Evolutionary conservation across 805 yeast genomes (phyloP).

Genomic region (Zygotorulaspora sp.): DNA sequence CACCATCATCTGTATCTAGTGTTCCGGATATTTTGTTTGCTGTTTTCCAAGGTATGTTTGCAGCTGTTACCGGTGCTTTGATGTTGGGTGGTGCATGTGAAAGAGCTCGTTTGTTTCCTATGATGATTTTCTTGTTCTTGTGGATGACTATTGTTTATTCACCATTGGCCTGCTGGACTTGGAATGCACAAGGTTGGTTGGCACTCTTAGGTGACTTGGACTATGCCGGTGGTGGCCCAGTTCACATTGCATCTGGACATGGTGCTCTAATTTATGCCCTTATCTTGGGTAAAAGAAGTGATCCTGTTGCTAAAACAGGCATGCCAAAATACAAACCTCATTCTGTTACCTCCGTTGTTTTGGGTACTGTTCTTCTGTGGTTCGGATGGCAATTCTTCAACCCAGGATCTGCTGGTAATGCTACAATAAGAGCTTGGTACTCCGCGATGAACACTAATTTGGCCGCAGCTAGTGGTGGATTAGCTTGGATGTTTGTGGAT

Average conservation of each 20-base stretch:
- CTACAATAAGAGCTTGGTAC: conserved; percentile 89
- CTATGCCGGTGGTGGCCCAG: conserved; percentile 99
- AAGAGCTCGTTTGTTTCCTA: conserved; percentile 92
- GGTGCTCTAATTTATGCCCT: conserved; percentile 94
- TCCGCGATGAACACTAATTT: conserved; percentile 89
- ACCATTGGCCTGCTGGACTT: conserved; percentile 95
- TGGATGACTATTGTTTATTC: conserved; percentile 96
- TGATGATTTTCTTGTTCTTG: conserved; percentile 88
- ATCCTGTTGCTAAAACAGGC: conserved; percentile 56
- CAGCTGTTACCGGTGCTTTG: conserved; percentile 84
- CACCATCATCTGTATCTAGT: conserved; percentile 57
- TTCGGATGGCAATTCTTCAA: conserved; percentile 96
- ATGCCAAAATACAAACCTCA: conserved; percentile 93
- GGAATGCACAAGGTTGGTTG: conserved; percentile 95
- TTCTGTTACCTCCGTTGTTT: conserved; percentile 80
- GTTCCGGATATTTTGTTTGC: conserved; percentile 91
- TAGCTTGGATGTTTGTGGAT: conserved; percentile 92
- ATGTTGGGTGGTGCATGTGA: conserved; percentile 98
- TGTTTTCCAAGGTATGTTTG: conserved; percentile 96
- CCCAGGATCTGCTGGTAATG: conserved; percentile 96
- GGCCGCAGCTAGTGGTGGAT: conserved; percentile 91
- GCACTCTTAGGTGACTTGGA: conserved; percentile 78
- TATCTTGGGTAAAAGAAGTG: conserved; percentile 87
- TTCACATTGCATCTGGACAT: conserved; percentile 89
- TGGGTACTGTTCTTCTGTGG: conserved; percentile 94